Base-by-base conservation (phyloP, 768 basidiomycete genomes). In the Suillus variegatus region DNA sequence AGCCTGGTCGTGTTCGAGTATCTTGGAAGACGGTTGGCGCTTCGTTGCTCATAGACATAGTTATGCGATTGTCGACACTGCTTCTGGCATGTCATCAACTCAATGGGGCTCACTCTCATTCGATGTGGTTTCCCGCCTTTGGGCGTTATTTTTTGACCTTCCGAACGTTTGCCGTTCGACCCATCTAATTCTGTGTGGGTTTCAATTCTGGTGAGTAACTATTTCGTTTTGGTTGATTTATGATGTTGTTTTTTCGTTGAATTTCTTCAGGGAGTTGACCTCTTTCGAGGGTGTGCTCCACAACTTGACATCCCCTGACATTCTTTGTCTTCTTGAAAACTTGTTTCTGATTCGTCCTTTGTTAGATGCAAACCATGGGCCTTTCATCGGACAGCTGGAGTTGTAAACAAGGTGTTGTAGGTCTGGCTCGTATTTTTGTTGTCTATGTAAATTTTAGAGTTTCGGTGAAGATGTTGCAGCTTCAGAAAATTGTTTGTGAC, bases 211-310 rank as follows among this genome's bases (percentile, higher is more conserved):
- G 75, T 77, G 63, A 76, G 77, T 67, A 56, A n/a, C 6, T n/a
- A 32, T 18, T 65, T 69, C 65, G 47, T 64, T 69, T 70, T 65
- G 16, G 60, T 35, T 68, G 74, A 72, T 65, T 35, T 40, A 84
- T 91, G 89, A 90, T 90, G 87, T 78, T 76, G 65, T 78, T 79
- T 78, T 66, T 68, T 41, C 67, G 77, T 88, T 89, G 92, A 92
- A 93, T 93, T 93, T 93, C 92, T 93, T 93, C 92, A 93, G 81
- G 92, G 92, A 88, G 89, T 78, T 91, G 90, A 89, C 88, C 86
- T 81, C 64, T 72, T 69, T 68, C 69, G 75, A 72, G 88, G 89
- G 85, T 77, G 83, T 80, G 91, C 91, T 90, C 90, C 92, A 89
- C 73, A 86, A 84, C 71, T 72, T 88, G 90, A 91, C 91, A 88